Evolutionary conservation across 306 rosid species (phyloP), one percentile per base, ranked within the genome.

Genomic region (Senna tora): DNA sequence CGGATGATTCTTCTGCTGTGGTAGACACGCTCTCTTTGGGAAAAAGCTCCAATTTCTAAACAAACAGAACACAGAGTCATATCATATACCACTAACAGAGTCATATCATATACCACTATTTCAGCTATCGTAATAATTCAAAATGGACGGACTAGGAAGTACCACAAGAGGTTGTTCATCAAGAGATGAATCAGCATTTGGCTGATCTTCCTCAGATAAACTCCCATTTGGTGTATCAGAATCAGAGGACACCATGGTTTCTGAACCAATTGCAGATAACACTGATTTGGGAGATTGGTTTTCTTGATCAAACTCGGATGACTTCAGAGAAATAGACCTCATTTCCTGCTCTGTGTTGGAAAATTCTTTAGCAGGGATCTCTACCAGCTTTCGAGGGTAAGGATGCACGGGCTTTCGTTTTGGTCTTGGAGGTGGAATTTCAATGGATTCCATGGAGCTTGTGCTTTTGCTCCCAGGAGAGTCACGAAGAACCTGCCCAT

Each of bases 391-490:
- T 2, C 96, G 89, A 36, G 98, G 98, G 71, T 92, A 92, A 80
- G 98, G 96, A 82, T 88, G 96, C 76, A 69, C 77, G 0, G 98
- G 96, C 72, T 90, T 92, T 73, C 90, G 72, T 39, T 92, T 92
- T 4, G 98, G 98, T 39, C 98, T 74, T 1, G 98, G 95, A 69
- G 97, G 97, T 49, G 97, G 97, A 46, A 92, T 92, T 75, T 86
- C 90, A 69, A 92, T 84, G 10, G 87, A 79, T 15, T 84, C 91
- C 21, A 15, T 67, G 0, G 67, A 36, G 69, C 17, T 79, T 42
- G 78, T 57, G 47, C 69, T 68, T 64, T 72, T 71, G 69, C 61
- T 67, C 45, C 81, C 83, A 6, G 74, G 72, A 6, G 87, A 62
- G 67, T 89, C 90, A 22, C 84, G 90, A 47, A 80, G 53, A 65